Evolutionary conservation across 202 grass and related monocot genomes (phyloP).

Genomic region (Zizania palustris): DNA sequence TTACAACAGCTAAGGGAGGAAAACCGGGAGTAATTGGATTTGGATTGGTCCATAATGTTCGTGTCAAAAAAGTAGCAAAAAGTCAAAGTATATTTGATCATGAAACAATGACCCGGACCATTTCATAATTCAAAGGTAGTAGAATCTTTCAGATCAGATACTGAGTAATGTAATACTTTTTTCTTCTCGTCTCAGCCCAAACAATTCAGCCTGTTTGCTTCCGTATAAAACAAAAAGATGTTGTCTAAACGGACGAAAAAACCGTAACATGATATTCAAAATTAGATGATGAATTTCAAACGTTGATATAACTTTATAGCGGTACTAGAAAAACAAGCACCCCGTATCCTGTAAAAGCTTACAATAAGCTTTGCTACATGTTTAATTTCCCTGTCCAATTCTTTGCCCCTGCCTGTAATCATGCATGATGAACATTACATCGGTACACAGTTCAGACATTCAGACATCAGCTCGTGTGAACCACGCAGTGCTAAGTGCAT

Average conservation of each 20-base stretch:
- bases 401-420: neutral
- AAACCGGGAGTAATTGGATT: neutral
- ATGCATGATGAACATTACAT: neutral
- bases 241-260: no score
- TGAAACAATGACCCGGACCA: neutral
- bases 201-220: no score
- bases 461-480: neutral
- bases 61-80: neutral
- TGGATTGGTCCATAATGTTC: neutral
- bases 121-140: conserved; percentile 11
- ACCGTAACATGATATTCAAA: no score
- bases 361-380: neutral
- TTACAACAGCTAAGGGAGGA: neutral
- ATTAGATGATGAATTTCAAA: no score
- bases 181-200: neutral
- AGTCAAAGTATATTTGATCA: neutral
- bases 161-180: neutral
- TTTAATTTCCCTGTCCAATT: neutral
- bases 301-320: no score
- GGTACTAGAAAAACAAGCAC: no score
- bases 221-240: no score
- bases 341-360: neutral
- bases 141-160: neutral
- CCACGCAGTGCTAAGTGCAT: neutral
- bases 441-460: neutral